These are phyloP conservation scores for Polyporus arcularius DNA, from an alignment of 768 basidiomycete genomes.

Conservation along the genomic window DNA sequence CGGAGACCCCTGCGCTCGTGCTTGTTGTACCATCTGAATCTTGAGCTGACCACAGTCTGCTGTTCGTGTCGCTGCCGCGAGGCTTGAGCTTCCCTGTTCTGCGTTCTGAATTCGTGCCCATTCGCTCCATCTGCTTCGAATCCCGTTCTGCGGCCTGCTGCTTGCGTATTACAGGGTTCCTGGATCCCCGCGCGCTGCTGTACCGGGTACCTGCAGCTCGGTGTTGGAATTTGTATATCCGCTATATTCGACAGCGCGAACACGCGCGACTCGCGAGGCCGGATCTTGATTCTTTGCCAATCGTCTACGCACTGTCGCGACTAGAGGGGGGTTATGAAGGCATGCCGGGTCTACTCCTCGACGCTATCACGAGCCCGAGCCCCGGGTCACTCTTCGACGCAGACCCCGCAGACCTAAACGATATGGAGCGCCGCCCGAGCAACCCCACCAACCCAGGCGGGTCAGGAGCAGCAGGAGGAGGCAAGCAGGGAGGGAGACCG, in stretches of 20 bases:
- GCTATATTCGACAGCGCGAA: background rate
- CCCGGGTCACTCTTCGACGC: background rate
- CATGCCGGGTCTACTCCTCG: constrained; percentile 1
- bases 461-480: background rate
- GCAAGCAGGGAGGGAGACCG: background rate
- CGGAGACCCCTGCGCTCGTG: background rate
- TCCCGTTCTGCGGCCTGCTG: background rate
- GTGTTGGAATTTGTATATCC: background rate
- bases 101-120: background rate
- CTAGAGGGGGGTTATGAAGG: background rate
- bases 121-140: background rate
- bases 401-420: background rate
- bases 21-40: background rate
- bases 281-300: constrained; percentile 1
- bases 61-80: too few relatives aligned
- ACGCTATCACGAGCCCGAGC: background rate
- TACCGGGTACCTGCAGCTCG: background rate
- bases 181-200: background rate
- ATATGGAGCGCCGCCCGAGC: constrained; percentile 9
- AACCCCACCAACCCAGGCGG: background rate
- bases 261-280: constrained; percentile 1
- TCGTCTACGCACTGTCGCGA: background rate
- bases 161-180: background rate
- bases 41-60: too few relatives aligned
- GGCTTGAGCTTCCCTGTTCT: background rate